Percentiles rank a stretch among this genome's conserved stretches.
Conservation (phyloP, 768 basidiomycete species). For the Leccinellum albellum region DNA sequence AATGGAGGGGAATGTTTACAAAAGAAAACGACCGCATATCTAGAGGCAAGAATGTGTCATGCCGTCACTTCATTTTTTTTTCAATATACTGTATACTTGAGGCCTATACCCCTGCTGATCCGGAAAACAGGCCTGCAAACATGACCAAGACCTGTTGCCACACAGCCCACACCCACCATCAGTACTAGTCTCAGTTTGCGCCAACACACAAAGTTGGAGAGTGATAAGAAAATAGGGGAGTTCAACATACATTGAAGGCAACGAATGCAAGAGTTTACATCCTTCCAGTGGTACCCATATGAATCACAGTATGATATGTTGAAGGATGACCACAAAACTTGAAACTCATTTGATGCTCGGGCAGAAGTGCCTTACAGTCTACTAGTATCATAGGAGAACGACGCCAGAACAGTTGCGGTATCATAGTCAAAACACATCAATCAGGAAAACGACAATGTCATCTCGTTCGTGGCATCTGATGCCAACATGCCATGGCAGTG, state of each 20-base stretch:
- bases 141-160: constrained; percentile 25
- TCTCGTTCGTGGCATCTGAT: too few species aligned
- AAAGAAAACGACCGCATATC: background rate
- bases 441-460: too few species aligned
- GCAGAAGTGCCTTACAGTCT: too few species aligned
- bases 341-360: constrained; percentile 51
- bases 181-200: background rate
- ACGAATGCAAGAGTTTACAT: constrained; percentile 17
- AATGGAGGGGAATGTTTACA: too few species aligned
- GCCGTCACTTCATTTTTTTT: background rate
- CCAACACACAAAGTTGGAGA: background rate
- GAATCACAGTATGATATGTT: constrained; percentile 10
- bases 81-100: too few species aligned
- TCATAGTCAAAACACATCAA: too few species aligned
- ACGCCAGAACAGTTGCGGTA: too few species aligned
- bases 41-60: background rate
- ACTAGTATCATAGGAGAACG: too few species aligned
- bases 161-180: background rate
- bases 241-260: constrained; percentile 43
- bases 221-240: too few species aligned
- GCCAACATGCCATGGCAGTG: too few species aligned
- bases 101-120: constrained; percentile 14
- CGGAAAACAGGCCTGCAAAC: constrained; percentile 31
- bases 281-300: constrained; percentile 7
- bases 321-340: constrained; percentile 2